Percentiles rank a stretch among this genome's conserved stretches.
Conservation (phyloP, 2,329 filamentous ascomycete species). For the Colletotrichum sp. region DNA sequence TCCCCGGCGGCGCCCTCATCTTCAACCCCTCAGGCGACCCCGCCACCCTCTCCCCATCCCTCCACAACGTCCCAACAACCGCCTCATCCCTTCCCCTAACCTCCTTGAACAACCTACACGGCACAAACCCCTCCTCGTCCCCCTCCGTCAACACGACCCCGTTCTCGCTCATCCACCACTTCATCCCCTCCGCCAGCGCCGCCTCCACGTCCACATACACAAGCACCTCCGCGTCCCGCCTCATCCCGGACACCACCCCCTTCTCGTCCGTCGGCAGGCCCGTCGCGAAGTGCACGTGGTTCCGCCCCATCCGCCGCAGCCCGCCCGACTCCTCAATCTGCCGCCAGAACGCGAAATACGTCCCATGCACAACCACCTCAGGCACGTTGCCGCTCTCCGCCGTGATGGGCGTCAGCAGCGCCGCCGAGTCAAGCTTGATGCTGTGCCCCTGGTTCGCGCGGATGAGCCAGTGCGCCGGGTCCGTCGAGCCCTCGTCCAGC, state of each 20-base stretch:
- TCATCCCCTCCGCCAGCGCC: constrained; percentile 64
- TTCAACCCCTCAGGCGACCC: constrained; percentile 69
- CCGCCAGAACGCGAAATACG: constrained; percentile 82
- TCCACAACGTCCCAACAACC: constrained; percentile 68
- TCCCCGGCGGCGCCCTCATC: constrained; percentile 52
- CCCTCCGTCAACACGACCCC: constrained; percentile 74
- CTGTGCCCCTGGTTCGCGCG: constrained; percentile 96
- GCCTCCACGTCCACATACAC: constrained; percentile 76
- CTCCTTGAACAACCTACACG: constrained; percentile 71
- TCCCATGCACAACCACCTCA: constrained; percentile 80
- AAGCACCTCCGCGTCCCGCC: constrained; percentile 76
- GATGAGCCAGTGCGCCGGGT: constrained; percentile 79
- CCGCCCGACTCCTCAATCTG: constrained; percentile 79
- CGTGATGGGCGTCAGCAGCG: constrained; percentile 73
- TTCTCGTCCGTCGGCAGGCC: constrained; percentile 63
- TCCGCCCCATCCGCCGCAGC: constrained; percentile 79
- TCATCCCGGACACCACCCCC: constrained; percentile 79
- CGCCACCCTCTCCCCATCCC: constrained; percentile 68
- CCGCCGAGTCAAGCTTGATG: constrained; percentile 75
- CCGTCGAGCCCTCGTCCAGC: constrained; percentile 34
- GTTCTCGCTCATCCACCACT: constrained; percentile 83
- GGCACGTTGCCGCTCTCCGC: constrained; percentile 69
- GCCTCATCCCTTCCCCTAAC: constrained; percentile 65
- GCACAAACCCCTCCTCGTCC: constrained; percentile 65
- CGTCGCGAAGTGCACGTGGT: constrained; percentile 88